Conservation (phyloP, 2,329 filamentous ascomycete species). For the Epichloe sibirici region DNA sequence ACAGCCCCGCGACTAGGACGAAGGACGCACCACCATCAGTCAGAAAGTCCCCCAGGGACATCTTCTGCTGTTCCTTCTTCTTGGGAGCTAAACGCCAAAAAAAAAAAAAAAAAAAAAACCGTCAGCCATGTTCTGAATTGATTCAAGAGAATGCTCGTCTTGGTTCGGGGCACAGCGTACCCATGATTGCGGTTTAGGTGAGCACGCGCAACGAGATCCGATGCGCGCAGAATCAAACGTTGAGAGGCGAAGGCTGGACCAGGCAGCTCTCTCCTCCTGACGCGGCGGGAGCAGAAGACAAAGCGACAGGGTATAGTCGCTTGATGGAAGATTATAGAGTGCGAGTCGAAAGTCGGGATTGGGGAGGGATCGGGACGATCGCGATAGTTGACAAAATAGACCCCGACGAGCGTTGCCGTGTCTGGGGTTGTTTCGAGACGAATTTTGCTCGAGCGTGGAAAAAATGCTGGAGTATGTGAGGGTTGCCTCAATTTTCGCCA, state of each 20-base stretch:
- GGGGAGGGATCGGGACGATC: slow-evolving; percentile 8
- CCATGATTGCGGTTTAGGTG: slow-evolving; percentile 46
- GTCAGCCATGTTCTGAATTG: slow-evolving; percentile 1
- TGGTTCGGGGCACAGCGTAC: slow-evolving; percentile 26
- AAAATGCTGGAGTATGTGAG: slow-evolving; percentile 26
- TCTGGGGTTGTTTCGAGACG: slow-evolving; percentile 29
- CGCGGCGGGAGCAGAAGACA: slow-evolving; percentile 5
- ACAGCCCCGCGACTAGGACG: slow-evolving; percentile 10
- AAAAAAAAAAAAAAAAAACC: slow-evolving; percentile 1
- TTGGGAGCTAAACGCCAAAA: slow-evolving; percentile 66
- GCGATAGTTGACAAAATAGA: slow-evolving; percentile 15
- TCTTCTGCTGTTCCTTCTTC: slow-evolving; percentile 90
- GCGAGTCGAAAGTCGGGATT: slow-evolving; percentile 8
- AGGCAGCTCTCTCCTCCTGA: slow-evolving; percentile 16
- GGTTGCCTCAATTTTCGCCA: slow-evolving; percentile 31
- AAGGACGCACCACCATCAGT: slow-evolving; percentile 65
- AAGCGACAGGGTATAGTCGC: slow-evolving; percentile 4
- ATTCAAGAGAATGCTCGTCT: neutral
- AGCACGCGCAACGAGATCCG: slow-evolving; percentile 35
- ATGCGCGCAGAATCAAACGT: slow-evolving; percentile 23
- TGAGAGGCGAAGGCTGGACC: slow-evolving; percentile 15
- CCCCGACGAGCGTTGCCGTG: slow-evolving; percentile 28
- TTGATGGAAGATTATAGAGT: neutral
- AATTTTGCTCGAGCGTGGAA: slow-evolving; percentile 31
- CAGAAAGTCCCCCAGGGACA: slow-evolving; percentile 95